phyloP scores from a whole-genome alignment of 2,329 filamentous ascomycete genomes.

The Neospermospora avenae region DNA sequence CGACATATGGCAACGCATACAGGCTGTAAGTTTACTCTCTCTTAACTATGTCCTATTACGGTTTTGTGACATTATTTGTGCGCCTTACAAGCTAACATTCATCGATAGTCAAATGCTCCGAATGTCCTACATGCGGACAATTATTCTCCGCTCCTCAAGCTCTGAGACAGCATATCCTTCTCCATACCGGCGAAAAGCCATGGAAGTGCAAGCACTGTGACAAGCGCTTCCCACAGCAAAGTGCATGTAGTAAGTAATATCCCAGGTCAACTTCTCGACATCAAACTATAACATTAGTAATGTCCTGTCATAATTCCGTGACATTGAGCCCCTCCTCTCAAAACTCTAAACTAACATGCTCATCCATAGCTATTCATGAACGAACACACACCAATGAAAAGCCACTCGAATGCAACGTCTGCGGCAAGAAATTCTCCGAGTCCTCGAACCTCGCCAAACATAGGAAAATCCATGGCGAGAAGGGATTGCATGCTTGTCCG shows the following conservation, averaged over 20 bases:
- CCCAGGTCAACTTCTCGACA: neutral
- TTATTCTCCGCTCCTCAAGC: conserved; percentile 65
- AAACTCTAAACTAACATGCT: neutral
- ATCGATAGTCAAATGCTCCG: conserved; percentile 39
- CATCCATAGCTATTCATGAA: conserved; percentile 60
- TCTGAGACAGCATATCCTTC: conserved; percentile 63
- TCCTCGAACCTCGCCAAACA: conserved; percentile 67
- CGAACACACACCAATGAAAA: conserved; percentile 65
- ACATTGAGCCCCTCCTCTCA: too few relatives aligned
- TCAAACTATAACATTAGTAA: neutral
- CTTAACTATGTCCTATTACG: too few relatives aligned
- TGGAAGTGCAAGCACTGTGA: conserved; percentile 53
- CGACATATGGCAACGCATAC: conserved; percentile 65
- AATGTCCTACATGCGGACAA: conserved; percentile 46
- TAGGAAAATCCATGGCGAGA: conserved; percentile 55
- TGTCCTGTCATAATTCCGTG: too few relatives aligned
- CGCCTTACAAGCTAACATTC: neutral
- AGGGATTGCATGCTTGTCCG: conserved; percentile 48
- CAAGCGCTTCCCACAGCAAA: conserved; percentile 64
- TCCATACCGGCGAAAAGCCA: conserved; percentile 63
- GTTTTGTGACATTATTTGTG: too few relatives aligned
- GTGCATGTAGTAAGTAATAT: conserved; percentile 53
- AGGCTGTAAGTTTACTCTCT: conserved; percentile 47
- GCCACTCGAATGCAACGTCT: conserved; percentile 56
- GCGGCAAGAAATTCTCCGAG: conserved; percentile 58